Base-by-base conservation (phyloP, 1,284 basidiomycete genomes). In the Austroboletus rostrupii region DNA sequence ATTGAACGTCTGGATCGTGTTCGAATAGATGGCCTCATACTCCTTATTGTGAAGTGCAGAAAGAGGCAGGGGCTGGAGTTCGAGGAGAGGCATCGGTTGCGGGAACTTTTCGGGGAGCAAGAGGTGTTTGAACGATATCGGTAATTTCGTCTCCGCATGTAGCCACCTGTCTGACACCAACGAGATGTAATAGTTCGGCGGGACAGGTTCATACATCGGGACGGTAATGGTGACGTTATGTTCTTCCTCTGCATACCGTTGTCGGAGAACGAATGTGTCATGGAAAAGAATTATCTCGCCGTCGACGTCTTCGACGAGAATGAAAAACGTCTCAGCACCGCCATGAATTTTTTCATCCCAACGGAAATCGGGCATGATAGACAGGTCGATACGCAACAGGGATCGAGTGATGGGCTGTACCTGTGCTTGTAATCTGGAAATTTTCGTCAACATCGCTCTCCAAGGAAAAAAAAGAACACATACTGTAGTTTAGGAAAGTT, bases 51-150 rank as follows among this genome's bases (percentile, higher is more conserved):
- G 92, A 3, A 99, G 76, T 1, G 93, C 94, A 0, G 90, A 84
- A 9, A 97, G 76, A 0, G 96, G 95, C 0, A 97, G 81, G 1
- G 90, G 75, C 67, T 99, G 96, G 10, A 99, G 81, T 57, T 98
- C 95, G 43, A 99, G 86, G 17, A 99, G 83, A 5, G 92, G 83
- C 1, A 95, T 99, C 3, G 93, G 92, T 21, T 84, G 80, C 0
- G 95, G 93, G 81, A 98, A 98, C 61, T 96, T 96, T 64, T 97
- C 94, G 3, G 97, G 97, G 3, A 98, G 83, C 57, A 99, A 95
- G 47, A 99, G 82, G 66, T 99, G 94, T 70, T 96, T 96, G 83
- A 99, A 99, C 1, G 93, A 97, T 53, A 99, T 90, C 0, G 97
- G 95, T 0, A 99, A 74, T 11, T 93, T 84, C 2, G 93, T 97